Percentiles rank a stretch among this genome's conserved stretches.
These are phyloP conservation scores for Saccharomycopsis hybrid DNA, from an alignment of 1,139 yeast species.

Conservation along the genomic window DNA sequence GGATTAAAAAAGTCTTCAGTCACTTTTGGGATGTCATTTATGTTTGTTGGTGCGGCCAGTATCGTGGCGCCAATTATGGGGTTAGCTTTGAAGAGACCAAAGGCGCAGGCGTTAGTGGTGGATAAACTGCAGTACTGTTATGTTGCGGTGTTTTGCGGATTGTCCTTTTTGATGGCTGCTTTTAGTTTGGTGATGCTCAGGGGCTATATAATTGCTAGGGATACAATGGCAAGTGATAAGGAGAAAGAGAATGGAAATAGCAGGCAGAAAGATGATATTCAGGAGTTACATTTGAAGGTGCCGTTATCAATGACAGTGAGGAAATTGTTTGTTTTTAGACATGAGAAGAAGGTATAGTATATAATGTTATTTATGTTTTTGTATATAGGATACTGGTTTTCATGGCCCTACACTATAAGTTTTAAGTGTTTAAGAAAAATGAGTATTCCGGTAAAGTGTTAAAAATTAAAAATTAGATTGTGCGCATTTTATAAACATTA, in stretches of 20 bases:
- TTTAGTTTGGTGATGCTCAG: conserved; percentile 29
- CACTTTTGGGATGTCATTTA: conserved; percentile 44
- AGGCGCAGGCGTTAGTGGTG: too few species aligned
- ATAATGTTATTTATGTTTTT: too few species aligned
- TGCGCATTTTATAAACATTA: too few species aligned
- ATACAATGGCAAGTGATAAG: conserved; percentile 12
- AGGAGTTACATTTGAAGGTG: not conserved
- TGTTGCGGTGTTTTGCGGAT: conserved; percentile 48
- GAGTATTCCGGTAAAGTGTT: too few species aligned
- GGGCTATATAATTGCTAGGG: conserved; percentile 26
- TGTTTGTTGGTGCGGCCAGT: conserved; percentile 40
- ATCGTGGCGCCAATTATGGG: conserved; percentile 42
- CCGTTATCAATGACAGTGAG: not conserved
- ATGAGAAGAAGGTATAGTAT: not conserved
- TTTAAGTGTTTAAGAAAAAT: too few species aligned
- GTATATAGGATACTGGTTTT: too few species aligned
- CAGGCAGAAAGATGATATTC: not conserved
- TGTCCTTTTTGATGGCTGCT: conserved; percentile 32
- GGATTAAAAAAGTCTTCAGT: conserved; percentile 46
- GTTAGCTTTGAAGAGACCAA: too few species aligned
- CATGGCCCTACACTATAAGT: too few species aligned
- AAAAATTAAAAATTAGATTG: too few species aligned
- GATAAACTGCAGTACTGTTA: conserved; percentile 44
- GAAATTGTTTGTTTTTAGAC: not conserved
- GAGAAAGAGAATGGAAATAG: not conserved